phyloP scores from a whole-genome alignment of 441 rosid genomes.

The Kokia cookei region DNA sequence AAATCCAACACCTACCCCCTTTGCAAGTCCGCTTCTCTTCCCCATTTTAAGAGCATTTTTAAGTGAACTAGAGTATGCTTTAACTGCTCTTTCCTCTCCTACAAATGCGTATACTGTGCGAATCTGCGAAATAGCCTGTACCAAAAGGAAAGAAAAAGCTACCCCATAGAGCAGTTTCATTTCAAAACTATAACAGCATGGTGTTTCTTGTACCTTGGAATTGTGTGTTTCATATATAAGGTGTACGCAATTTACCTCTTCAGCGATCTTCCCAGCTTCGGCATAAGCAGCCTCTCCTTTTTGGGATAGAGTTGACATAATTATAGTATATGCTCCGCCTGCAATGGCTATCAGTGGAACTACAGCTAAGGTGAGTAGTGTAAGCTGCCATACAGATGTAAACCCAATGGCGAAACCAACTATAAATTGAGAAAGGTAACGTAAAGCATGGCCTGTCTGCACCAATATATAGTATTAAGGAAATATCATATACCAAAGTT shows the following conservation, averaged over 20 bases:
- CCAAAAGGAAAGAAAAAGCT: background rate
- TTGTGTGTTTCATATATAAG: background rate
- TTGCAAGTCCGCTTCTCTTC: slow-evolving; percentile 63
- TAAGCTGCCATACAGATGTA: slow-evolving; percentile 70
- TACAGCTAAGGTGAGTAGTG: slow-evolving; percentile 78
- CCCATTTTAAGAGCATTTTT: slow-evolving; percentile 49
- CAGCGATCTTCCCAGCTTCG: slow-evolving; percentile 73
- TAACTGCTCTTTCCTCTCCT: slow-evolving; percentile 65
- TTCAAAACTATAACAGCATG: background rate
- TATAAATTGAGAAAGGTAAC: slow-evolving; percentile 64
- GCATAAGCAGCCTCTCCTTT: slow-evolving; percentile 83
- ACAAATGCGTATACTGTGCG: slow-evolving; percentile 73
- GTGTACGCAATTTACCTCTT: slow-evolving; percentile 47
- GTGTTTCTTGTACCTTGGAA: background rate
- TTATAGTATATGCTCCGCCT: slow-evolving; percentile 67
- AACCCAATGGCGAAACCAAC: slow-evolving; percentile 73
- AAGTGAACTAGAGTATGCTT: slow-evolving; percentile 50
- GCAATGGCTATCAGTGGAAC: slow-evolving; percentile 81
- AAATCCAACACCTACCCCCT: slow-evolving; percentile 73
- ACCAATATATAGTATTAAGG: slow-evolving; percentile 14
- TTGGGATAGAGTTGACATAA: slow-evolving; percentile 70
- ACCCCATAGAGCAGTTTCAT: background rate
- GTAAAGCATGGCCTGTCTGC: slow-evolving; percentile 78
- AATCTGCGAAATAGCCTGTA: slow-evolving; percentile 67
- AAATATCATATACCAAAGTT: background rate